Percentiles rank a stretch among this genome's conserved stretches.
Conservation (phyloP, 805 yeast species). For the Ogataea methanolica region DNA sequence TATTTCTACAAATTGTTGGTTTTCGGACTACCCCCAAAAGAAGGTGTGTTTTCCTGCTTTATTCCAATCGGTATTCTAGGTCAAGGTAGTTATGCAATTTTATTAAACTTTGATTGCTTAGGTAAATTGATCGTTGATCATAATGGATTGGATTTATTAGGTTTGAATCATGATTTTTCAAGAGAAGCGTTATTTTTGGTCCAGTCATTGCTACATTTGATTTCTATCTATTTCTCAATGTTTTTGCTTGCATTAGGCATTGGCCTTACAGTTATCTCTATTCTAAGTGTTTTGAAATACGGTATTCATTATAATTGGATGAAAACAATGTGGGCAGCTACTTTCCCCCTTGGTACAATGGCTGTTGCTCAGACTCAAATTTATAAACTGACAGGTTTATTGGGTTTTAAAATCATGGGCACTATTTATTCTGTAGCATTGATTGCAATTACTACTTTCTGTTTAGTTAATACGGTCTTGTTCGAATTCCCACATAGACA, state of each 20-base stretch:
- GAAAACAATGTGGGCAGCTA: slow-evolving; percentile 73
- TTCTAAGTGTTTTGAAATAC: slow-evolving; percentile 28
- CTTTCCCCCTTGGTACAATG: slow-evolving; percentile 90
- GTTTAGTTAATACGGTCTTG: slow-evolving; percentile 34
- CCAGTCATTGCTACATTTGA: slow-evolving; percentile 7
- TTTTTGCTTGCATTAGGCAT: slow-evolving; percentile 29
- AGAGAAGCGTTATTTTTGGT: slow-evolving; percentile 3
- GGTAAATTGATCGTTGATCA: slow-evolving; percentile 11
- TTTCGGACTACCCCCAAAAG: slow-evolving; percentile 54
- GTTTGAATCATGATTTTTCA: slow-evolving; percentile 3
- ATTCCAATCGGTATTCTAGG: slow-evolving; percentile 83
- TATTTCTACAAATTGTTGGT: slow-evolving; percentile 57
- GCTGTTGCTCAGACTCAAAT: slow-evolving; percentile 54
- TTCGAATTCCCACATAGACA: slow-evolving; percentile 27
- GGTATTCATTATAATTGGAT: slow-evolving; percentile 37
- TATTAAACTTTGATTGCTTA: slow-evolving; percentile 25
- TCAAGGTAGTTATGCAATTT: slow-evolving; percentile 72
- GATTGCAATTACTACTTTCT: slow-evolving; percentile 39
- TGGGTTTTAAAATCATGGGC: slow-evolving; percentile 58
- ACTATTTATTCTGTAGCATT: slow-evolving; percentile 55
- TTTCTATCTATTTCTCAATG: slow-evolving; percentile 19
- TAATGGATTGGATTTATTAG: slow-evolving; percentile 8
- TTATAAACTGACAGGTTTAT: slow-evolving; percentile 41
- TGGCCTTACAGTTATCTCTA: slow-evolving; percentile 39
- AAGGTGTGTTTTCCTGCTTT: slow-evolving; percentile 57